phyloP scores from a whole-genome alignment of 1,284 basidiomycete species.

The Puccinia hordei region DNA sequence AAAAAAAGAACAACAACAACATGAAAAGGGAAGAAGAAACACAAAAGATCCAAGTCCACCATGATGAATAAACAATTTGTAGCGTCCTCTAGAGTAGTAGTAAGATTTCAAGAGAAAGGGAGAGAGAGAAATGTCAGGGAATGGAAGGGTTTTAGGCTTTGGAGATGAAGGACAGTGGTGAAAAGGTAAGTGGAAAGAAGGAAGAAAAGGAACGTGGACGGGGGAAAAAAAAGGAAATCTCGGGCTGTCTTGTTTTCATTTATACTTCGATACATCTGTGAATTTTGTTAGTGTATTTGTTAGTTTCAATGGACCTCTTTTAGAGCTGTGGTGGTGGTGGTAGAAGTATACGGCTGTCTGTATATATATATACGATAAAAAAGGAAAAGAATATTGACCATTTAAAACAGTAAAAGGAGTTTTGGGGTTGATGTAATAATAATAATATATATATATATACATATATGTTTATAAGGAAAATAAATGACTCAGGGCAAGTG shows the following conservation, averaged over 20 bases:
- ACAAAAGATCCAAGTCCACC: conserved; percentile 6
- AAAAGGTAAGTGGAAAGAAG: background rate
- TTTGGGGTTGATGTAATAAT: background rate
- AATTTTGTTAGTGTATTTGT: too few relatives aligned
- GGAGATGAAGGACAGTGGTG: too few relatives aligned
- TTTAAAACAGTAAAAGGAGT: too few relatives aligned
- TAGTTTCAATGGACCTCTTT: too few relatives aligned
- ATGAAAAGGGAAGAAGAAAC: background rate
- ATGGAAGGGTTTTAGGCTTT: background rate
- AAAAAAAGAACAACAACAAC: conserved; percentile 23
- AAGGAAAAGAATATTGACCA: background rate
- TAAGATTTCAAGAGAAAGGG: conserved; percentile 5
- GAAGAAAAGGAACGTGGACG: too few relatives aligned
- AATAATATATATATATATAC: conserved; percentile 1
- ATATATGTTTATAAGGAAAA: background rate
- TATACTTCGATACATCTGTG: background rate
- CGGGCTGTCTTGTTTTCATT: conserved; percentile 1
- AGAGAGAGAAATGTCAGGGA: conserved; percentile 18
- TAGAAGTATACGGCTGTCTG: background rate
- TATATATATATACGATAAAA: too few relatives aligned
- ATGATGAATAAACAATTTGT: conserved; percentile 2
- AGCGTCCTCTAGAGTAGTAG: conserved; percentile 15
- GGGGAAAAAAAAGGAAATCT: background rate
- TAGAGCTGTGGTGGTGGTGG: too few relatives aligned
- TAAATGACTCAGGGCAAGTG: background rate